Percentiles rank a stretch among this genome's conserved stretches.
Evolutionary conservation across 495 filamentous ascomycete species (phyloP).

Genomic region (Talaromyces ruber): DNA sequence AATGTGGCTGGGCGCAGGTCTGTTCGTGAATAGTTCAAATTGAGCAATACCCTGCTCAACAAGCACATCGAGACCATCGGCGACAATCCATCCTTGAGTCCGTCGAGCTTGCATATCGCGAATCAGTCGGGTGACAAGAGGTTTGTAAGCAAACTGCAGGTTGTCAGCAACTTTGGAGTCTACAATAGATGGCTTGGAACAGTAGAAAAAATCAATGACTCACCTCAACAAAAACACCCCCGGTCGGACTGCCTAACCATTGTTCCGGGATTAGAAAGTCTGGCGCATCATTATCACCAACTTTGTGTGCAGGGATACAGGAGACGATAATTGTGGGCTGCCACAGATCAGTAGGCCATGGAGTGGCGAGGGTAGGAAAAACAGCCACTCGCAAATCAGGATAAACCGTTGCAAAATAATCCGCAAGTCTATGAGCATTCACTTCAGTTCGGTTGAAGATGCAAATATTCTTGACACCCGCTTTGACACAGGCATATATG

Average conservation of each 20-base stretch:
- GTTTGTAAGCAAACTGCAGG: conserved; percentile 35
- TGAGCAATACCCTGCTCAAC: conserved; percentile 66
- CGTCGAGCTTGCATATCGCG: conserved; percentile 37
- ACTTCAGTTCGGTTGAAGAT: conserved; percentile 52
- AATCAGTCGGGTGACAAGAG: conserved; percentile 44
- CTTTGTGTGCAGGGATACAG: conserved; percentile 54
- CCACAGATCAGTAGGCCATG: conserved; percentile 42
- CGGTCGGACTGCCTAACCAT: conserved; percentile 67
- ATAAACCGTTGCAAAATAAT: conserved; percentile 9
- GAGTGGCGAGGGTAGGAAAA: conserved; percentile 32
- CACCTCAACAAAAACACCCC: conserved; percentile 63
- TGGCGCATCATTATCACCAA: conserved; percentile 44
- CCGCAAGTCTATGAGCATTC: conserved; percentile 45
- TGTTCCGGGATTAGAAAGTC: conserved; percentile 53
- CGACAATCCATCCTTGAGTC: conserved; percentile 50
- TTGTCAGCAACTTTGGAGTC: conserved; percentile 41
- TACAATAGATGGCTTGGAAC: background rate
- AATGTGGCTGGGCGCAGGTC: conserved; percentile 55
- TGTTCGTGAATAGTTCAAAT: conserved; percentile 66
- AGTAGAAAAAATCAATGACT: background rate
- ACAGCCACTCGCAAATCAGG: conserved; percentile 39
- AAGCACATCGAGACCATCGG: conserved; percentile 61
- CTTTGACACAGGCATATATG: conserved; percentile 51
- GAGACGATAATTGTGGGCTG: conserved; percentile 60
- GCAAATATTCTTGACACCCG: conserved; percentile 49